Evolutionary conservation across 192 early-diverging fungal species (phyloP).

Genomic region (Entomortierella beljakovae): DNA sequence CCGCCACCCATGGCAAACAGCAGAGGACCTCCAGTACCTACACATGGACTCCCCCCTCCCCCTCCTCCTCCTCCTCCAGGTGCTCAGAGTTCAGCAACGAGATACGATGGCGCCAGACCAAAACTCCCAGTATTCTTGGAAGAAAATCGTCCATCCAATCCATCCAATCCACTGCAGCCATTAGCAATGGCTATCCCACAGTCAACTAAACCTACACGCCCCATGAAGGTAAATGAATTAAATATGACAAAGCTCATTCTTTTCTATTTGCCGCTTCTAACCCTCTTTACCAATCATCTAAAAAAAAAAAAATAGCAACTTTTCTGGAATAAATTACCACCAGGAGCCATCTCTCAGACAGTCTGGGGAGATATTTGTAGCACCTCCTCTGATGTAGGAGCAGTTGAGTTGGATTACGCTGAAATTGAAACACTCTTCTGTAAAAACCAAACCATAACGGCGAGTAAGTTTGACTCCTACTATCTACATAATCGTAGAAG

Average conservation of each 20-base stretch:
- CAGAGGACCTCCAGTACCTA: slow-evolving; percentile 1
- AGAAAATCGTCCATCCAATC: slow-evolving; percentile 29
- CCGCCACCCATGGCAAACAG: slow-evolving; percentile 18
- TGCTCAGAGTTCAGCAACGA: slow-evolving; percentile 24
- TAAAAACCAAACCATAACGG: slow-evolving; percentile 43
- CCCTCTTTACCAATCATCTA: too few species aligned
- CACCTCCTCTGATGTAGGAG: slow-evolving; percentile 27
- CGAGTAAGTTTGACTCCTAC: slow-evolving; percentile 8
- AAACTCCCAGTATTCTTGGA: slow-evolving; percentile 40
- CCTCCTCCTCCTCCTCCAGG: slow-evolving; percentile 21
- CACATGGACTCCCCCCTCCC: slow-evolving; percentile 9
- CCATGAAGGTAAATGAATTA: slow-evolving; percentile 50
- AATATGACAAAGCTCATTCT: too few species aligned
- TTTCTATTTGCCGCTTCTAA: too few species aligned
- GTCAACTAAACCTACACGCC: slow-evolving; percentile 43
- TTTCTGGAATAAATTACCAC: slow-evolving; percentile 68
- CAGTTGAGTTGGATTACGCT: slow-evolving; percentile 52
- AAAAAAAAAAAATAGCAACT: slow-evolving; percentile 50
- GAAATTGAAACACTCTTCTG: slow-evolving; percentile 64
- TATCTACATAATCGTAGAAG: too few species aligned
- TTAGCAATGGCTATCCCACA: slow-evolving; percentile 41
- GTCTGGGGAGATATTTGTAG: slow-evolving; percentile 66
- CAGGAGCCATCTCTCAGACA: slow-evolving; percentile 58
- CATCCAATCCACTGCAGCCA: slow-evolving; percentile 32
- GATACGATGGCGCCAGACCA: slow-evolving; percentile 37